phyloP scores from a whole-genome alignment of 129 eudicot species.

The Dittrichia graveolens region DNA sequence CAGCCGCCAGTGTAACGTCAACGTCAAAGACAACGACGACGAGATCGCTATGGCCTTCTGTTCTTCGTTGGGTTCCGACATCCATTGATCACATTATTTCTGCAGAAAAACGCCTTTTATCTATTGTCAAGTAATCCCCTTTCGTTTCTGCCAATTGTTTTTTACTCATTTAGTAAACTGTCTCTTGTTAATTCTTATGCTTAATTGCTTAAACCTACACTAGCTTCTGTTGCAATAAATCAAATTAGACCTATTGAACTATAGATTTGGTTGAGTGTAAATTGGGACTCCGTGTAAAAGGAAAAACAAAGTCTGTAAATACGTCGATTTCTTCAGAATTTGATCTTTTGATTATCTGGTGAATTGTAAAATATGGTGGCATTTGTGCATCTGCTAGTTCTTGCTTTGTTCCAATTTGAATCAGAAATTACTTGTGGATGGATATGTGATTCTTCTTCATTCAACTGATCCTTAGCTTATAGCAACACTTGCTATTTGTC shows the following conservation, averaged over 20 bases:
- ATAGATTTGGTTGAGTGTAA: background rate
- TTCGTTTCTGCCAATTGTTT: background rate
- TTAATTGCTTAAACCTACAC: background rate
- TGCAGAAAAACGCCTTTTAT: conserved; percentile 92
- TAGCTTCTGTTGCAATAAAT: background rate
- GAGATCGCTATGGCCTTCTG: conserved; percentile 62
- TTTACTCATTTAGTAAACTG: background rate
- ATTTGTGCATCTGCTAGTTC: conserved; percentile 5
- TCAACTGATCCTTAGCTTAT: background rate
- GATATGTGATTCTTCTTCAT: conserved; percentile 1
- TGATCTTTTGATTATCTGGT: background rate
- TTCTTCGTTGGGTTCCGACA: conserved; percentile 91
- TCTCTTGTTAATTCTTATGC: conserved; percentile 8
- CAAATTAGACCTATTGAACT: background rate
- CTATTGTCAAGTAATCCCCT: conserved; percentile 67
- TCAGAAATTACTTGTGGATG: background rate
- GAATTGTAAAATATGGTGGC: background rate
- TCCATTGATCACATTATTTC: conserved; percentile 86
- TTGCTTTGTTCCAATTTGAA: background rate
- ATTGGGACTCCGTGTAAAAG: background rate
- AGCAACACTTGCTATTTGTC: background rate
- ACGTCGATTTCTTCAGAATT: too few relatives aligned
- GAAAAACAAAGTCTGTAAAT: background rate
- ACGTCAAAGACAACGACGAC: conserved; percentile 23
- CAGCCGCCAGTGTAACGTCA: conserved; percentile 33